Evolutionary conservation across 2,329 filamentous ascomycete species (phyloP).

Genomic region (Fusarium hostae): DNA sequence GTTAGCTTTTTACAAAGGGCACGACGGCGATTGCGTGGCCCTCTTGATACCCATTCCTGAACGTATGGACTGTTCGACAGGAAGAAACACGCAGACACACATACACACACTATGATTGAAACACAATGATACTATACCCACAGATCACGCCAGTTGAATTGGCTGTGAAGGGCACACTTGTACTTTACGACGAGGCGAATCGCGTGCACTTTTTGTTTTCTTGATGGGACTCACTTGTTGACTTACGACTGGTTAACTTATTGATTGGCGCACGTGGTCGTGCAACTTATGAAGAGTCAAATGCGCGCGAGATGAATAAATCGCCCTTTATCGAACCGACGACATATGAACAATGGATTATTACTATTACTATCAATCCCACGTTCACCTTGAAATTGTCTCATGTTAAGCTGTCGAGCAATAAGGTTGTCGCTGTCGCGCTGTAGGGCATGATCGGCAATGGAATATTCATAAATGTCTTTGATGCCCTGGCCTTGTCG

Average conservation of each 20-base stretch:
- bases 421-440: background rate
- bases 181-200: conserved; percentile 26
- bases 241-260: conserved; percentile 5
- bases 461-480: conserved; percentile 21
- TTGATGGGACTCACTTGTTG: background rate
- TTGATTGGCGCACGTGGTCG: background rate
- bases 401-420: background rate
- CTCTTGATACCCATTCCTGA: conserved; percentile 50
- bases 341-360: conserved; percentile 9
- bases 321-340: conserved; percentile 4
- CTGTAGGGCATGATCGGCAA: background rate
- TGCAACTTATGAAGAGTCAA: conserved; percentile 4
- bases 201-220: conserved; percentile 20
- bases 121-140: conserved; percentile 20
- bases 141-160: conserved; percentile 32
- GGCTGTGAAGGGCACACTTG: conserved; percentile 31
- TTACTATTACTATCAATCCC: background rate
- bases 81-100: conserved; percentile 25
- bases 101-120: conserved; percentile 18
- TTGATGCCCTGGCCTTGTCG: conserved; percentile 7
- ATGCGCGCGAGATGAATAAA: conserved; percentile 4
- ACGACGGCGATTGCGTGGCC: conserved; percentile 47
- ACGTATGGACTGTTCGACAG: conserved; percentile 45
- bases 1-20: conserved; percentile 40
- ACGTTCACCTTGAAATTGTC: background rate